Conservation (phyloP, 345 rosid species). For the Hibiscus tridactylites region DNA sequence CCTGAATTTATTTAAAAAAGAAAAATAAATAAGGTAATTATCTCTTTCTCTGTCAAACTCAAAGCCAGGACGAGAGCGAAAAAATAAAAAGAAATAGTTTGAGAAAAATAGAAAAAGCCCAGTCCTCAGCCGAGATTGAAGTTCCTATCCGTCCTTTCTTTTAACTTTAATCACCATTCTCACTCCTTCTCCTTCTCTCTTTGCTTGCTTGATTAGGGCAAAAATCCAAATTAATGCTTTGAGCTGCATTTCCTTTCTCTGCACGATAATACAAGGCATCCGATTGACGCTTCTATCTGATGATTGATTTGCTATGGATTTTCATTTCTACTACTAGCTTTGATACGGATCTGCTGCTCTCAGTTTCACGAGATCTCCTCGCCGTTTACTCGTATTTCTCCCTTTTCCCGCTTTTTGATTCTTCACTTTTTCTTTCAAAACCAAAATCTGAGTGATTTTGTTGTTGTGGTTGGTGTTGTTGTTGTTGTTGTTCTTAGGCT, state of each 20-base stretch:
- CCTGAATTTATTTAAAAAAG: not conserved
- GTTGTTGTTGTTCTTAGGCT: conserved; percentile 22
- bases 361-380: conserved; percentile 23
- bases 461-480: conserved; percentile 14
- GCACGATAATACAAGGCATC: not conserved
- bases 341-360: conserved; percentile 1
- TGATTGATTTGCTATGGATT: conserved; percentile 10
- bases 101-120: not conserved
- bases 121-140: not conserved
- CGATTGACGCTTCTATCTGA: conserved; percentile 6
- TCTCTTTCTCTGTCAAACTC: not conserved
- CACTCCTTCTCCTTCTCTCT: not conserved
- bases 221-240: not conserved
- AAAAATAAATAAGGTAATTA: not conserved
- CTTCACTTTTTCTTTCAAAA: not conserved
- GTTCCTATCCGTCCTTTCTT: not conserved
- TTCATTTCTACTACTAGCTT: not conserved
- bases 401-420: not conserved
- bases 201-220: not conserved
- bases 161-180: not conserved
- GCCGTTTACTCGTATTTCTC: conserved; percentile 14
- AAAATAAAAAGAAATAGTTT: not conserved
- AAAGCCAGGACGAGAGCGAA: not conserved
- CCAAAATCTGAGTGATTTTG: not conserved
- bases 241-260: not conserved